Evolutionary conservation across 2,329 filamentous ascomycete genomes (phyloP), one percentile per base, ranked within the genome.

Genomic region (Aspergillus terreus): DNA sequence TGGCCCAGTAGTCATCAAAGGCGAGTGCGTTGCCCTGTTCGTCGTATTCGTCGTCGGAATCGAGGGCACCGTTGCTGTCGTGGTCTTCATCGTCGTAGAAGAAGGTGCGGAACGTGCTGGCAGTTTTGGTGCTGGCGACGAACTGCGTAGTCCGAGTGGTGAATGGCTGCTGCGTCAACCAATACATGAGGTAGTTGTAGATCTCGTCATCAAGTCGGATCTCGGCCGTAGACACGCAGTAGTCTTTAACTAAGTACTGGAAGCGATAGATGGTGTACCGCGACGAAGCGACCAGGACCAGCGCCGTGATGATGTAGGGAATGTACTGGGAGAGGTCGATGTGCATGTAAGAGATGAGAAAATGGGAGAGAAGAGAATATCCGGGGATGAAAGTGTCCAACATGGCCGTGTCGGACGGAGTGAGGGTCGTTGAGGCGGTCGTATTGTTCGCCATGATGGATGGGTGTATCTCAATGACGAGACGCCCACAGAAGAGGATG

Each of bases 151-250:
- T 81, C 4, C 73, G 71, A 54, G 80, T 77, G 17, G 83, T 77
- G 57, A 88, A 87, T 3, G 71, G 67, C 66, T 89, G 85, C 32
- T 74, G 70, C 2, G 84, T 78, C 2, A 88, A 78, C 86, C 86
- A 89, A 23, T 76, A 77, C 83, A 88, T 87, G 38, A 88, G 62
- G 61, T 87, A 86, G 63, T 85, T 85, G 72, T 87, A 89, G 51
- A 87, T 82, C 64, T 89, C 86, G 59, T 90, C 86, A 51, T 88
- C 84, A 25, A 82, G 78, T 42, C 83, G 79, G 36, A 90, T 81
- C 58, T 85, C 82, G 15, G 85, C 84, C 1, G 79, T 82, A 3
- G 82, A 86, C 76, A 87, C 83, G 59, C 86, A 78, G 59, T 86
- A 73, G 5, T 71, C 61, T 40, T 80, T 74, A 27, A 84, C 56